Base-by-base conservation (phyloP, 2,329 filamentous ascomycete species). In the Phialophora verrucosa region DNA sequence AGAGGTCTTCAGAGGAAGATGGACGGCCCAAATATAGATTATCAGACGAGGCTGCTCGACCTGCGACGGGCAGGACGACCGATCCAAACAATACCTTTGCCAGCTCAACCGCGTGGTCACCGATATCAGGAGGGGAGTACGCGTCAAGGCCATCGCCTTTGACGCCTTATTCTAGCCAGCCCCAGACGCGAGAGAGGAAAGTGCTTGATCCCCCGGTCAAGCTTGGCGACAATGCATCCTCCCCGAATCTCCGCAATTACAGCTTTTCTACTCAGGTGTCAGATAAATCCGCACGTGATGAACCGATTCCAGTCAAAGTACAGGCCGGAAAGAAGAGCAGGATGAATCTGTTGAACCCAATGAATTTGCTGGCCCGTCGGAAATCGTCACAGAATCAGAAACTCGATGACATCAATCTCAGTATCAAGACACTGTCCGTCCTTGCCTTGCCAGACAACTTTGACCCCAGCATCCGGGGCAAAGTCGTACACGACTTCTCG, bases 401-500 rank as follows among this genome's bases (percentile, higher is more conserved):
- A 29, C 76, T 81, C 12, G 84, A 87, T 35, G 84, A 87, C 53
- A 77, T 81, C 20, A 81, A 82, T 6, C 80, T 84, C 35, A 82
- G 80, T 23, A 80, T 82, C 31, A 80, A 79, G 47, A 83, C 79
- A 59, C 73, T 83, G 12, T 75, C 76, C 51, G 77, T 84, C 20
- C 79, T 82, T 60, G 81, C 83, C 1, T 80, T 86, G 61, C 85
- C 85, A 2, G 86, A 87, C 65, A 84, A 88, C 71, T 88, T 87
- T 72, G 86, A 88, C 71, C 86, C 87, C 12, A 81, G 86, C 61
- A 89, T 89, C 65, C 83, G 85, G 60, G 87, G 87, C 20, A 87
- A 84, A 57, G 83, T 87, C 25, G 82, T 89, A 0, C 87, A 90
- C 76, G 87, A 90, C 72, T 90, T 89, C 74, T 88, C 86, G 57